Evolutionary conservation across 116 monocot genomes (phyloP).

Genomic region (Papilionanthe hybrid): DNA sequence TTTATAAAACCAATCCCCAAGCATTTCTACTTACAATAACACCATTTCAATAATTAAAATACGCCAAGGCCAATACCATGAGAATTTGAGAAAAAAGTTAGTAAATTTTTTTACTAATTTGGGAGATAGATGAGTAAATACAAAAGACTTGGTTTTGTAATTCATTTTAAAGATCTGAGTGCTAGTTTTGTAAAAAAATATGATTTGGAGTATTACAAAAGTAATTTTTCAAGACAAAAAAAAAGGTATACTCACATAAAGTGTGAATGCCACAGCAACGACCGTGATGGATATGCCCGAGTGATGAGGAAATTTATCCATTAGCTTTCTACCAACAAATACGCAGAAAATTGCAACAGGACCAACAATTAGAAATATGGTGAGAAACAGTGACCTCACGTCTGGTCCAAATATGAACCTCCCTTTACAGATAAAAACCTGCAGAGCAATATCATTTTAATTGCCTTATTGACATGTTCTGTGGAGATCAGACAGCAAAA

Average conservation of each 20-base stretch:
- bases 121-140: not conserved
- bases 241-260: conserved; percentile 63
- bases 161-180: not conserved
- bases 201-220: not conserved
- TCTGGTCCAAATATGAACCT: conserved; percentile 94
- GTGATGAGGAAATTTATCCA: conserved; percentile 65
- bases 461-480: not conserved
- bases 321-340: conserved; percentile 77
- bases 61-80: too few relatives aligned
- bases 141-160: not conserved
- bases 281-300: conserved; percentile 72
- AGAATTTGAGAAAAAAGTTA: too few relatives aligned
- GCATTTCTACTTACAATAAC: not conserved
- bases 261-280: conserved; percentile 63
- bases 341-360: conserved; percentile 70
- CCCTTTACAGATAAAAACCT: conserved; percentile 48
- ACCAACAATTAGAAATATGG: conserved; percentile 76
- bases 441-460: conserved; percentile 5
- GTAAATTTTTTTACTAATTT: not conserved
- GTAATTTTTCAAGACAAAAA: not conserved
- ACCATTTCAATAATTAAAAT: not conserved
- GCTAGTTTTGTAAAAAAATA: not conserved
- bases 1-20: not conserved
- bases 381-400: conserved; percentile 76
- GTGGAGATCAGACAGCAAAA: not conserved